Percentiles rank a stretch among this genome's conserved stretches.
phyloP scores from a whole-genome alignment of 257 asterid species.

The Primulina huaijiensis region DNA sequence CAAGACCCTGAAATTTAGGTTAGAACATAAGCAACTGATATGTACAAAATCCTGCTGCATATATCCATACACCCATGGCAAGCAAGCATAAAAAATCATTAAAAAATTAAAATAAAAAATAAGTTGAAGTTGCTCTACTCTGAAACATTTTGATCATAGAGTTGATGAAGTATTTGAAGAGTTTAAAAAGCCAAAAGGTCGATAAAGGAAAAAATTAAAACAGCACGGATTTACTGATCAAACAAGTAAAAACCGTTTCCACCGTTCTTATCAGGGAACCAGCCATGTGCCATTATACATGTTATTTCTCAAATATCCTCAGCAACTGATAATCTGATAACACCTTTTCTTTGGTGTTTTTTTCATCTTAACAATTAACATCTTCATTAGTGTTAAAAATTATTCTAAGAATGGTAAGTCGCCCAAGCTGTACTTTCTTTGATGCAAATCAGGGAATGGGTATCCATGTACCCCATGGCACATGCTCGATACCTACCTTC shows the following conservation, averaged over 20 bases:
- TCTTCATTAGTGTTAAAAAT: neutral
- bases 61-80: neutral
- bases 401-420: neutral
- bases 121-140: neutral
- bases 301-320: neutral
- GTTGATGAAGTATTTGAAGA: neutral
- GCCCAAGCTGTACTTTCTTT: neutral
- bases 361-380: neutral
- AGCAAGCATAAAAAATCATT: neutral
- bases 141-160: neutral
- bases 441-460: neutral
- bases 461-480: neutral
- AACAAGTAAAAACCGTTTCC: neutral
- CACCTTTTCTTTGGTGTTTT: neutral
- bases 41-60: neutral
- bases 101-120: no score
- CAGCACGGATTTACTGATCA: neutral
- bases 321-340: neutral
- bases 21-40: neutral
- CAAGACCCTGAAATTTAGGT: conserved; percentile 50
- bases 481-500: conserved; percentile 46
- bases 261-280: neutral
- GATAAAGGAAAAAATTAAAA: no score
- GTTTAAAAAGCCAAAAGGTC: neutral
- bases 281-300: neutral